Evolutionary conservation across 75 land plant species (phyloP).

Genomic region (Pseudotsuga menziesii): DNA sequence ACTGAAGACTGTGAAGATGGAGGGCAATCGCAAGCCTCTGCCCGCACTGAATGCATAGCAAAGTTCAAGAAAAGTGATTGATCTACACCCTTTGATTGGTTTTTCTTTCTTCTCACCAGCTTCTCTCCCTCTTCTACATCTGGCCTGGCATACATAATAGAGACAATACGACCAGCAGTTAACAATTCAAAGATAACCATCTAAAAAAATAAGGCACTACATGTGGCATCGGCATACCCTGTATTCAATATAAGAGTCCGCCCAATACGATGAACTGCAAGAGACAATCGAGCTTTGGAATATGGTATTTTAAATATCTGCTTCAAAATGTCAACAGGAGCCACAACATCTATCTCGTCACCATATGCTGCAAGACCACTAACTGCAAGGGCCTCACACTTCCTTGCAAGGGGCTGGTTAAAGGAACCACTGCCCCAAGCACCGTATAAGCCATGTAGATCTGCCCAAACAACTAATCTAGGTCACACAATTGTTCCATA

Average conservation of each 20-base stretch:
- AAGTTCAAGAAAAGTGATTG: slow-evolving; percentile 79
- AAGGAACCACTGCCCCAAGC: slow-evolving; percentile 41
- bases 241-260: slow-evolving; percentile 83
- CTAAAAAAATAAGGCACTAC: slow-evolving; percentile 7
- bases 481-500: neutral
- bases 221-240: slow-evolving; percentile 51
- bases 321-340: slow-evolving; percentile 95
- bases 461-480: slow-evolving; percentile 21
- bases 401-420: slow-evolving; percentile 66
- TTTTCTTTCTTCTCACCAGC: slow-evolving; percentile 66
- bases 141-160: slow-evolving; percentile 41
- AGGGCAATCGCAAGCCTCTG: slow-evolving; percentile 92
- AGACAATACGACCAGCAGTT: slow-evolving; percentile 1
- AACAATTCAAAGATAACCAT: slow-evolving; percentile 1
- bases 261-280: slow-evolving; percentile 96
- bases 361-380: slow-evolving; percentile 88
- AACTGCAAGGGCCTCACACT: slow-evolving; percentile 93
- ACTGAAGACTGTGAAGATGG: slow-evolving; percentile 32
- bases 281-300: slow-evolving; percentile 86
- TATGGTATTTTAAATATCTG: slow-evolving; percentile 99
- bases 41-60: slow-evolving; percentile 95
- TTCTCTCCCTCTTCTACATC: slow-evolving; percentile 95
- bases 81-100: slow-evolving; percentile 65
- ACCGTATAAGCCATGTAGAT: slow-evolving; percentile 28
- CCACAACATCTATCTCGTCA: slow-evolving; percentile 97